A percentile compares a stretch with the other conserved stretches of the same genome.
These are phyloP conservation scores for Penicillium occitanis DNA, from an alignment of 2,329 filamentous ascomycete species.

Conservation along the genomic window DNA sequence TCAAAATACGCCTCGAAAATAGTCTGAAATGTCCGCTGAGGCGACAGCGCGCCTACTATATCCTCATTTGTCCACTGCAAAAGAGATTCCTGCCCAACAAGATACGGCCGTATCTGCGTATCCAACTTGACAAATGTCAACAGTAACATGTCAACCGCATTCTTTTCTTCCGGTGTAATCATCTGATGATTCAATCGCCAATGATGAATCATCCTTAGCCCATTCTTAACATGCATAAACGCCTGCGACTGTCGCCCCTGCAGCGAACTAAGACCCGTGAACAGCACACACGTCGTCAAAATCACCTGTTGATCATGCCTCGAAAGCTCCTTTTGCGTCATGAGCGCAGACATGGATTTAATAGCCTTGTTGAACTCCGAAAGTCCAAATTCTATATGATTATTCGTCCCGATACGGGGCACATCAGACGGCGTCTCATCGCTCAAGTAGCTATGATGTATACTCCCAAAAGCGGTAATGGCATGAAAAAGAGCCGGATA, in stretches of 20 bases:
- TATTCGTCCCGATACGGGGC: constrained; percentile 4
- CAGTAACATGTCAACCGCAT: constrained; percentile 5
- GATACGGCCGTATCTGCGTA: constrained; percentile 18
- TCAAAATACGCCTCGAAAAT: constrained; percentile 17
- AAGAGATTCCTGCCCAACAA: constrained; percentile 15
- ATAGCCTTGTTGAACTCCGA: constrained; percentile 20
- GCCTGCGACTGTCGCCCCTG: constrained; percentile 19
- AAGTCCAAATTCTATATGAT: constrained; percentile 12
- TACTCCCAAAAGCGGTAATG: constrained; percentile 18
- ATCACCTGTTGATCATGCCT: constrained; percentile 13
- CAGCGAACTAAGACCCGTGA: constrained; percentile 10
- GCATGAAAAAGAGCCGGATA: constrained; percentile 20
- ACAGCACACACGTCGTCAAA: constrained; percentile 20
- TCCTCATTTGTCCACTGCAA: constrained; percentile 14
- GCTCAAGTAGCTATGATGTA: constrained; percentile 17
- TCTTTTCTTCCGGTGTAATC: not conserved
- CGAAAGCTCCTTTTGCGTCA: constrained; percentile 7
- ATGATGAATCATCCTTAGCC: constrained; percentile 18
- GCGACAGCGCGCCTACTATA: not conserved
- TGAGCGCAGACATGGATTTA: constrained; percentile 12
- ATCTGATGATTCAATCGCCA: constrained; percentile 12
- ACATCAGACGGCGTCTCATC: constrained; percentile 14
- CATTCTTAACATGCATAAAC: constrained; percentile 21
- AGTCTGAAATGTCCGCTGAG: not conserved
- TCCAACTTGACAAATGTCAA: constrained; percentile 12